phyloP scores from a whole-genome alignment of 1,139 yeast species.

The Suhomyces panamericanus region DNA sequence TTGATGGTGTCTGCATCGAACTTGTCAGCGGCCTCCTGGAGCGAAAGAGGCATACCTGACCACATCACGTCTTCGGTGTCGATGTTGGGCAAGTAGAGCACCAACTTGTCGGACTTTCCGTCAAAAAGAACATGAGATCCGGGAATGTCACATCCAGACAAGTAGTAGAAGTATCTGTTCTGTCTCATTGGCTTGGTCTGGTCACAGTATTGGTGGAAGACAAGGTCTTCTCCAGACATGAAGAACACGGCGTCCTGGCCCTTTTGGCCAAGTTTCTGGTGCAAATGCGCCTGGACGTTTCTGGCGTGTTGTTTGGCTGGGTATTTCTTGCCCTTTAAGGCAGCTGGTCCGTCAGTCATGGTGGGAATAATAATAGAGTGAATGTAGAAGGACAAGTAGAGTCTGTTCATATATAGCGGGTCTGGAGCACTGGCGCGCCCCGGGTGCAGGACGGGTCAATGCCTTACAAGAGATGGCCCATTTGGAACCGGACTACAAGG shows the following conservation, averaged over 20 bases:
- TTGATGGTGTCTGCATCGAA: constrained; percentile 83
- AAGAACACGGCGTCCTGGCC: constrained; percentile 41
- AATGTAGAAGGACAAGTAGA: neutral
- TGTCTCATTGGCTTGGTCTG: constrained; percentile 80
- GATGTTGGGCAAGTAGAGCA: constrained; percentile 75
- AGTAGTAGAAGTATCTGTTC: constrained; percentile 83
- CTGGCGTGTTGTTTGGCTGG: constrained; percentile 76
- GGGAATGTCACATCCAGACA: constrained; percentile 82
- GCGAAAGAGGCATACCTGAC: constrained; percentile 82
- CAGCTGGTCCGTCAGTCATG: constrained; percentile 15
- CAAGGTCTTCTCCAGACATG: constrained; percentile 66
- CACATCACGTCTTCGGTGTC: constrained; percentile 93
- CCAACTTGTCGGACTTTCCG: constrained; percentile 53
- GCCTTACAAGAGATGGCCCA: neutral
- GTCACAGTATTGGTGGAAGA: constrained; percentile 75
- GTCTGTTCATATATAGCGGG: neutral
- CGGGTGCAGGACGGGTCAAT: neutral
- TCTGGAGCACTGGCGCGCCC: neutral
- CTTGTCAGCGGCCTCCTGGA: constrained; percentile 61
- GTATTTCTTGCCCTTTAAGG: constrained; percentile 42
- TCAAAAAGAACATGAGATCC: constrained; percentile 71
- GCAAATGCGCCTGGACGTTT: constrained; percentile 49
- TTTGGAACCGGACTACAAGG: too few species aligned
- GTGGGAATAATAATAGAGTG: neutral
- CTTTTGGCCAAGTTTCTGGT: constrained; percentile 21